Conservation (phyloP, 495 filamentous ascomycete genomes). For the Hypoxylon perforatum region DNA sequence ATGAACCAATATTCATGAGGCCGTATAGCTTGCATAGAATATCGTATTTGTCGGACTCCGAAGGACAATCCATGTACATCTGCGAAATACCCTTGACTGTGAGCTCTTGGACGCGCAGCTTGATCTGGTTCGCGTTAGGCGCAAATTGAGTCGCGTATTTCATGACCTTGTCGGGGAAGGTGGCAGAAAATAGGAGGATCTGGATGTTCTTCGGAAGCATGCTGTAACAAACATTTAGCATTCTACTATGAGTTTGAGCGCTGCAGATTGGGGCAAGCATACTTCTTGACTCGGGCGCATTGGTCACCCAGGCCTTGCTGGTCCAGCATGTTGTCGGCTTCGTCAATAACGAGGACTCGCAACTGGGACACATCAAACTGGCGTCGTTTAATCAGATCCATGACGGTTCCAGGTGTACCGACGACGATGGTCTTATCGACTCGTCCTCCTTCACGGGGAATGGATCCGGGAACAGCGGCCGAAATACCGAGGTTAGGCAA, state of each 20-base stretch:
- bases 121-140: conserved; percentile 87
- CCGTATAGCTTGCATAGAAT: conserved; percentile 92
- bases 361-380: conserved; percentile 72
- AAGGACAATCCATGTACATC: conserved; percentile 90
- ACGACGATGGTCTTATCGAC: conserved; percentile 82
- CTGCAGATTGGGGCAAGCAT: conserved; percentile 45
- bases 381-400: conserved; percentile 81
- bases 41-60: conserved; percentile 84
- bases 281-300: conserved; percentile 88
- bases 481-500: conserved; percentile 74
- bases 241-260: neutral
- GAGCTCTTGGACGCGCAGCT: conserved; percentile 87
- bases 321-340: conserved; percentile 96
- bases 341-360: conserved; percentile 86
- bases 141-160: conserved; percentile 82
- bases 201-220: conserved; percentile 78
- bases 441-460: conserved; percentile 65
- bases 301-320: conserved; percentile 95
- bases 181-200: conserved; percentile 94
- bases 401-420: conserved; percentile 93
- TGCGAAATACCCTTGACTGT: conserved; percentile 98
- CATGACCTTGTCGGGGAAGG: conserved; percentile 87
- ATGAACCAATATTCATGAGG: conserved; percentile 92
- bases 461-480: conserved; percentile 82
- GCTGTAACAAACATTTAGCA: conserved; percentile 55